Evolutionary conservation across 225 moss, liverwort and hornwort species (phyloP).

Genomic region (Physcomitrellopsis africana): DNA sequence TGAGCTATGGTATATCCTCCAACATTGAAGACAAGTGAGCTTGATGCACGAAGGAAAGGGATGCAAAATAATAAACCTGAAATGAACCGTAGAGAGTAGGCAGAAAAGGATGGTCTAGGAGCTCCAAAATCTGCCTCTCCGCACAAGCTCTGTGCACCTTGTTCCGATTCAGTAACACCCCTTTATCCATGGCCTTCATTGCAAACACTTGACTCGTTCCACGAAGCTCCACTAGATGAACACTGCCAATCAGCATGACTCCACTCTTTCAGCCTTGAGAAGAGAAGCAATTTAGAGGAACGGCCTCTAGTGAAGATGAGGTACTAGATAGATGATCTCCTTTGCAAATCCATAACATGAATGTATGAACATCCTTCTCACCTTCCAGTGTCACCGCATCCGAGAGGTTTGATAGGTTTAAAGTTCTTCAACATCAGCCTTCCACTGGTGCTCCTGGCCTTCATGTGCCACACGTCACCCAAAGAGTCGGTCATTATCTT

Average conservation of each 20-base stretch:
- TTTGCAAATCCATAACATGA: no score
- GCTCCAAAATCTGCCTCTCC: conserved; percentile 87
- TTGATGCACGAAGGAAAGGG: no score
- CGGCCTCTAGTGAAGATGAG: no score
- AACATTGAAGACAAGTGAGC: not conserved
- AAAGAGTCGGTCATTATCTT: no score
- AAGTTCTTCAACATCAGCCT: conserved; percentile 82
- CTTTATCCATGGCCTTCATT: conserved; percentile 99
- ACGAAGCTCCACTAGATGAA: conserved; percentile 88
- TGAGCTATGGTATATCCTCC: not conserved
- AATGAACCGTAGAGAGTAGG: conserved; percentile 93
- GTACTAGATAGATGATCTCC: no score
- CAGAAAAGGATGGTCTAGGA: conserved; percentile 94
- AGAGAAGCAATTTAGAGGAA: no score
- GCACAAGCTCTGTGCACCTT: conserved; percentile 97
- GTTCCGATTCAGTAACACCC: conserved; percentile 86
- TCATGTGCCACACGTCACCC: no score
- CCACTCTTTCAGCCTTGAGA: no score
- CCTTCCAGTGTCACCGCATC: conserved; percentile 92
- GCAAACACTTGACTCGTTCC: conserved; percentile 78
- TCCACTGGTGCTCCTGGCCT: conserved; percentile 59
- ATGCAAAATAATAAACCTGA: conserved; percentile 43
- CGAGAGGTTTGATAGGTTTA: conserved; percentile 91
- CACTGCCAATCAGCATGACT: conserved; percentile 30
- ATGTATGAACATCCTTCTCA: no score